These are phyloP conservation scores for Hevea brasiliensis DNA, from an alignment of 345 rosid genomes.

Conservation along the genomic window DNA sequence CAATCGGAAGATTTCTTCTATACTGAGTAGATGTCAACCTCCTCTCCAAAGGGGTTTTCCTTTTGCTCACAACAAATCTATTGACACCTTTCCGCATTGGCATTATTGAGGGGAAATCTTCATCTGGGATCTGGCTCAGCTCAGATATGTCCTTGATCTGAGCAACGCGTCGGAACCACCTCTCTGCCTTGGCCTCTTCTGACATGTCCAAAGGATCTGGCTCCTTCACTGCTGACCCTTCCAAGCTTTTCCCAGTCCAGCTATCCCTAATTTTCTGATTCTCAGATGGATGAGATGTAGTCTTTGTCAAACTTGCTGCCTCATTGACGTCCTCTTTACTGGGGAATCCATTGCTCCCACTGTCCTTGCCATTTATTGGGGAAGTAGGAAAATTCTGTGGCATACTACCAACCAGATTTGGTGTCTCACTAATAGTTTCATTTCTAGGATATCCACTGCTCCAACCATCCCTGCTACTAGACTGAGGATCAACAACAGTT, in stretches of 20 bases:
- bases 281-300: slow-evolving; percentile 28
- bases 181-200: slow-evolving; percentile 96
- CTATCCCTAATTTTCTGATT: slow-evolving; percentile 29
- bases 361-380: slow-evolving; percentile 12
- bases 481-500: slow-evolving; percentile 14
- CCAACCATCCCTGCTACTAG: not conserved
- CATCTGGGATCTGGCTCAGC: slow-evolving; percentile 95
- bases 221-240: slow-evolving; percentile 86
- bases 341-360: slow-evolving; percentile 14
- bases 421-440: not conserved
- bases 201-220: slow-evolving; percentile 94
- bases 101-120: slow-evolving; percentile 98
- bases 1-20: slow-evolving; percentile 55
- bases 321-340: slow-evolving; percentile 14
- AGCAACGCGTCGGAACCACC: slow-evolving; percentile 90
- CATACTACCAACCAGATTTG: slow-evolving; percentile 9
- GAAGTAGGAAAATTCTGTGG: slow-evolving; percentile 20
- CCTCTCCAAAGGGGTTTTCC: slow-evolving; percentile 87
- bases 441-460: slow-evolving; percentile 10
- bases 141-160: slow-evolving; percentile 95
- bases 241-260: slow-evolving; percentile 76
- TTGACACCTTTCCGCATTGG: slow-evolving; percentile 98
- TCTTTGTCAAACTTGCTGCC: slow-evolving; percentile 6
- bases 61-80: slow-evolving; percentile 94
- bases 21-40: slow-evolving; percentile 85